A percentile compares a stretch with the other conserved stretches of the same genome.
These are phyloP conservation scores for Fusarium setosum DNA, from an alignment of 2,329 filamentous ascomycete species.

Conservation along the genomic window DNA sequence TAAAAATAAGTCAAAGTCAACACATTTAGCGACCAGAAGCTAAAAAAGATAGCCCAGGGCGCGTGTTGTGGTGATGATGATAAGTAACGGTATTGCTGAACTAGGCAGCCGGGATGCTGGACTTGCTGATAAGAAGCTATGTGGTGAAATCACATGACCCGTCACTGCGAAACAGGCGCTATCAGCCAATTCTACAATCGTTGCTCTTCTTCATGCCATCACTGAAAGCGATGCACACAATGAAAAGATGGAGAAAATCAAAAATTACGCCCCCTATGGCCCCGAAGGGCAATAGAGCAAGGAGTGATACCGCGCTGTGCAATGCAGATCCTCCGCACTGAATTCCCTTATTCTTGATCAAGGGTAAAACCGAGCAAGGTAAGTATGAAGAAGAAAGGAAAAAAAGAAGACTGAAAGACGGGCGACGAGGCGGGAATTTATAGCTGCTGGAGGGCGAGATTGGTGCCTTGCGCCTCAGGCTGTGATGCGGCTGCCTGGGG, in stretches of 20 bases:
- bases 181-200: too few species aligned
- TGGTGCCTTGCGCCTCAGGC: constrained; percentile 29
- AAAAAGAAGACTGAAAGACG: constrained; percentile 33
- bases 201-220: constrained; percentile 59
- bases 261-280: constrained; percentile 67
- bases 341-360: constrained; percentile 58
- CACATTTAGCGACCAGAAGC: background rate
- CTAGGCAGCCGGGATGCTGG: background rate
- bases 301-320: constrained; percentile 64
- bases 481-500: background rate
- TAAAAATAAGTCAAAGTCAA: background rate
- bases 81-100: background rate
- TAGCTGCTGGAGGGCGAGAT: constrained; percentile 33
- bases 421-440: constrained; percentile 42
- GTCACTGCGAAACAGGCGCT: too few species aligned
- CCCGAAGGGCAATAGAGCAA: constrained; percentile 65
- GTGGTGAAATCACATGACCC: background rate
- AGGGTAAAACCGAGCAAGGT: constrained; percentile 59
- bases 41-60: background rate
- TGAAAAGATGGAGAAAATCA: constrained; percentile 60
- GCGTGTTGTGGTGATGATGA: background rate
- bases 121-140: background rate
- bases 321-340: constrained; percentile 64
- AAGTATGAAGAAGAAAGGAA: constrained; percentile 63
- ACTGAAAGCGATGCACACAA: constrained; percentile 54